These are phyloP conservation scores for Porodaedalea pini DNA, from an alignment of 1,284 basidiomycete genomes.

Conservation along the genomic window DNA sequence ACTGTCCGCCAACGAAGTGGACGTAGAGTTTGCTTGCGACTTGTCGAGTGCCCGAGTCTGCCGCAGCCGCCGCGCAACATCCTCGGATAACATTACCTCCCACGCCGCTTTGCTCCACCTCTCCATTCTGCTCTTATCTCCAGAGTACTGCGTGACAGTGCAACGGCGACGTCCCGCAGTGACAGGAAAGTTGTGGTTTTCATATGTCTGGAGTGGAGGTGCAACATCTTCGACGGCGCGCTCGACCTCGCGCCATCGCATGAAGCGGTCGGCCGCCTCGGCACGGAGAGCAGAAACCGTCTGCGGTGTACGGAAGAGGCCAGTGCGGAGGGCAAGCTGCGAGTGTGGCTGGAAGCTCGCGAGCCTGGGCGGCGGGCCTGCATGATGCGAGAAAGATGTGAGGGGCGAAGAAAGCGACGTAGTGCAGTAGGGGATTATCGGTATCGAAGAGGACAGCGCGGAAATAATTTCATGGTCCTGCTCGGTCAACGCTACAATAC, in stretches of 20 bases:
- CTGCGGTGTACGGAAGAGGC: conserved; percentile 59
- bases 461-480: conserved; percentile 49
- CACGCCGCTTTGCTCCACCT: conserved; percentile 41
- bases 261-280: conserved; percentile 67
- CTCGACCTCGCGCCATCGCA: conserved; percentile 67
- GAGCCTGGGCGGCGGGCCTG: conserved; percentile 31
- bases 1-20: neutral
- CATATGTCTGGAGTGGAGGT: neutral
- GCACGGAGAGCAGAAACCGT: conserved; percentile 49
- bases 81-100: conserved; percentile 52
- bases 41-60: neutral
- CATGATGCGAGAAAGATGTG: conserved; percentile 9
- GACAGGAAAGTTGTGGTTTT: neutral
- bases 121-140: conserved; percentile 44
- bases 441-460: conserved; percentile 51
- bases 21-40: conserved; percentile 20
- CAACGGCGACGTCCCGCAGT: neutral
- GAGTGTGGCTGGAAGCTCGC: conserved; percentile 53
- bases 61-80: conserved; percentile 45
- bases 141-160: neutral
- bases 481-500: conserved; percentile 30
- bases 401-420: conserved; percentile 11
- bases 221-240: conserved; percentile 35
- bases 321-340: conserved; percentile 47
- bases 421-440: conserved; percentile 26